Evolutionary conservation across 768 basidiomycete genomes (phyloP), one percentile per base, ranked within the genome.

Genomic region (Kwoniella sp.): DNA sequence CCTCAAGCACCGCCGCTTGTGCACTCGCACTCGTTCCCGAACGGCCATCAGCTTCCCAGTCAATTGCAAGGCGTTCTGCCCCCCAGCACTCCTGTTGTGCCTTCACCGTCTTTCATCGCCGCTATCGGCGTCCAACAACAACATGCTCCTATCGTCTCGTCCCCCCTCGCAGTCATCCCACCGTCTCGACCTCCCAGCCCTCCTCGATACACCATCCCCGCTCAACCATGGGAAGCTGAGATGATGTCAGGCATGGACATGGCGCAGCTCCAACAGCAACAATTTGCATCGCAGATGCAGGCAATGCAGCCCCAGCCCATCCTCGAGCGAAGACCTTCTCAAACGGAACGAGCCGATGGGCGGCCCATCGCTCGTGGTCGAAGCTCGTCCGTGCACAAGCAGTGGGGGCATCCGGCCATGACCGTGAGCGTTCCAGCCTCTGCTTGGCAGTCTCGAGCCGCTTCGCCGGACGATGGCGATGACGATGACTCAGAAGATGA

Each of bases 21-120:
- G 3, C 79, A 81, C 64, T 77, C 79, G 2, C 81, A 82, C 57
- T 81, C 80, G 8, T 82, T 75, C 66, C 81, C 81, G 2, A 78
- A 78, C 28, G 76, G 74, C 8, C 75, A 77, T 61, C 74, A 79
- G 50, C 59, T 76, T 0, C 80, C 76, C 4, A 72, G 71, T 61
- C 74, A 78, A 57, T 53, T 74, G 29, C 70, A 75, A 56, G 58
- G 63, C 29, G 37, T 61, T 12, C 53, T 68, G 17, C 47, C 73
- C 1, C 68, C 73, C 15, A 53, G 67, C 23, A 76, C 74, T n/a
- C 74, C 72, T 12, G 61, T 73, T 20, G 51, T 68, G 15, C 58
- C 71, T 11, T 69, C 77, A 4, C 66, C 73, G 1, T 55, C 62
- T 15, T 73, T 77, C 63, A 58, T 62, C 48, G 55, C 67, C 1